These are phyloP conservation scores for Sarocladium kiliense DNA, from an alignment of 2,329 filamentous ascomycete species.

Conservation along the genomic window DNA sequence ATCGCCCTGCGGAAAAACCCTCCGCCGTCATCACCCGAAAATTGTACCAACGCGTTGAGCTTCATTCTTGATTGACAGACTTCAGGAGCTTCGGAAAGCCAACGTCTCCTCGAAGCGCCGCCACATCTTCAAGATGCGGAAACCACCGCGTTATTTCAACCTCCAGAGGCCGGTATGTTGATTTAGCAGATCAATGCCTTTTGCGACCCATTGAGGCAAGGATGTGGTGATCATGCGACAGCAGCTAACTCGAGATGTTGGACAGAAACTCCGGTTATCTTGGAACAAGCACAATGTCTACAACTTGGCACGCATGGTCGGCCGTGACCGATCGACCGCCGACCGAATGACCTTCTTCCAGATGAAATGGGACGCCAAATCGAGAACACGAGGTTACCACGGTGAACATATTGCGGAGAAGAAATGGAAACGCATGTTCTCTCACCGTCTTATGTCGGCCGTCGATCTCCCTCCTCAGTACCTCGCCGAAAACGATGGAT, in stretches of 20 bases:
- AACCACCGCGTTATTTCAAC: conserved; percentile 58
- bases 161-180: conserved; percentile 58
- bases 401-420: conserved; percentile 91
- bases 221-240: not conserved
- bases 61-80: not conserved
- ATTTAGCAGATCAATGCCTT: not conserved
- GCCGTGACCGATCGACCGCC: conserved; percentile 24
- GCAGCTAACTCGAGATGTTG: conserved; percentile 4
- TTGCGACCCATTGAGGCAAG: not conserved
- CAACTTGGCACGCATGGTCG: conserved; percentile 57
- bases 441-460: conserved; percentile 71
- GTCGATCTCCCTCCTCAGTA: conserved; percentile 79
- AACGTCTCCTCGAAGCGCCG: conserved; percentile 13
- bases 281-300: conserved; percentile 98
- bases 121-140: conserved; percentile 42
- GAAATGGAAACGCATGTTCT: conserved; percentile 93
- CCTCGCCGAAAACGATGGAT: conserved; percentile 76
- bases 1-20: not conserved
- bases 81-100: conserved; percentile 4
- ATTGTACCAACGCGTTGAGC: conserved; percentile 9
- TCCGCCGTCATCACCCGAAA: conserved; percentile 2
- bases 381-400: conserved; percentile 79
- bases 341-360: conserved; percentile 76
- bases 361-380: conserved; percentile 95
- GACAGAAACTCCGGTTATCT: conserved; percentile 85